A percentile compares a stretch with the other conserved stretches of the same genome.
These are phyloP conservation scores for Epichloe hybrida DNA, from an alignment of 2,329 filamentous ascomycete species.

Conservation along the genomic window DNA sequence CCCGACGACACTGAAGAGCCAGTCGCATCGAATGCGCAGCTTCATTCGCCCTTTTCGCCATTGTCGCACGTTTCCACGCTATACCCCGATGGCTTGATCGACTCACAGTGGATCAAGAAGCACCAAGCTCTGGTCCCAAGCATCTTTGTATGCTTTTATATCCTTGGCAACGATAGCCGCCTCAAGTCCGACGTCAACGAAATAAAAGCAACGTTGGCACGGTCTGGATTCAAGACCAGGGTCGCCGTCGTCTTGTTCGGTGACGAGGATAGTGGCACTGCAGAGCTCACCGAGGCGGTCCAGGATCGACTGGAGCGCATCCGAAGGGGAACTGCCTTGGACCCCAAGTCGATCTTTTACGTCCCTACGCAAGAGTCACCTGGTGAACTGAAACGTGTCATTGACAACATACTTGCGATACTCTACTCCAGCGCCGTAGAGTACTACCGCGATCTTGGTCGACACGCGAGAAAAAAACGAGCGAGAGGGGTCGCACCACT, in stretches of 20 bases:
- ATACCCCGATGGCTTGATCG: slow-evolving; percentile 82
- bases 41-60: slow-evolving; percentile 87
- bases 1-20: slow-evolving; percentile 37
- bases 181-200: slow-evolving; percentile 77
- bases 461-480: slow-evolving; percentile 85
- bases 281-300: slow-evolving; percentile 47
- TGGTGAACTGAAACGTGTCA: slow-evolving; percentile 59
- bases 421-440: slow-evolving; percentile 67
- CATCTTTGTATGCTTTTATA: slow-evolving; percentile 69
- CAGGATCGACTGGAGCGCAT: slow-evolving; percentile 66
- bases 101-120: slow-evolving; percentile 72
- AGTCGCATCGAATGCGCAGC: slow-evolving; percentile 34
- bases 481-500: slow-evolving; percentile 64
- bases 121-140: slow-evolving; percentile 77
- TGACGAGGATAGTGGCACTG: slow-evolving; percentile 14
- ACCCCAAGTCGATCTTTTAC: slow-evolving; percentile 76
- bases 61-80: slow-evolving; percentile 69
- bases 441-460: slow-evolving; percentile 89
- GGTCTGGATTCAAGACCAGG: slow-evolving; percentile 64
- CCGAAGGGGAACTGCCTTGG: slow-evolving; percentile 63
- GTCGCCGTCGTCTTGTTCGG: slow-evolving; percentile 52
- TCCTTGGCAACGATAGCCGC: slow-evolving; percentile 68
- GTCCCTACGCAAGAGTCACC: slow-evolving; percentile 60
- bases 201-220: slow-evolving; percentile 51
- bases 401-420: slow-evolving; percentile 56